Conservation (phyloP, 768 basidiomycete genomes). For the Panus rudis region DNA sequence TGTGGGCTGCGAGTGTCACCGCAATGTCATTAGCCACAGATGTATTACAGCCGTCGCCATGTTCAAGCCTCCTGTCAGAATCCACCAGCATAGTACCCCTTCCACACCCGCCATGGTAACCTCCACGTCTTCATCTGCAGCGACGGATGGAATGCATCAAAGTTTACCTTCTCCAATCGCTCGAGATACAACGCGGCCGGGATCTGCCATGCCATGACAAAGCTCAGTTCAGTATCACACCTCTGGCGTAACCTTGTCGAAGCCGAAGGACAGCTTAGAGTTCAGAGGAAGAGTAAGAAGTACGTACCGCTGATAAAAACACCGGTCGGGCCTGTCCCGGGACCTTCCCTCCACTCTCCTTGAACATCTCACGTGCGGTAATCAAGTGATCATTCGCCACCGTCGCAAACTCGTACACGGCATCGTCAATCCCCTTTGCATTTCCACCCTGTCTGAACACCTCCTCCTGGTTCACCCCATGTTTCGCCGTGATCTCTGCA, state of each 20-base stretch:
- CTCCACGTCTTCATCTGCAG: slow-evolving; percentile 68
- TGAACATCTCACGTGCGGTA: slow-evolving; percentile 67
- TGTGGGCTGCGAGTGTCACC: too few relatives aligned
- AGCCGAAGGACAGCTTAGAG: background rate
- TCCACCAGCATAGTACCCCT: slow-evolving; percentile 37
- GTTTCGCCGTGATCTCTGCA: slow-evolving; percentile 72
- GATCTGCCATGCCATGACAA: too few relatives aligned
- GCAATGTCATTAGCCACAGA: too few relatives aligned
- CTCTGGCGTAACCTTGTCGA: too few relatives aligned
- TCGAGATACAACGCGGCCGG: slow-evolving; percentile 59
- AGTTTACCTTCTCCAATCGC: slow-evolving; percentile 61
- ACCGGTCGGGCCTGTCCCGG: slow-evolving; percentile 59
- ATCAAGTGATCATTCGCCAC: slow-evolving; percentile 73
- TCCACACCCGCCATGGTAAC: slow-evolving; percentile 68
- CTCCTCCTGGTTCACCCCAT: slow-evolving; percentile 74
- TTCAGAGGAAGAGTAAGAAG: too few relatives aligned
- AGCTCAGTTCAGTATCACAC: too few relatives aligned
- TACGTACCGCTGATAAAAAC: slow-evolving; percentile 64
- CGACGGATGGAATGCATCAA: slow-evolving; percentile 62
- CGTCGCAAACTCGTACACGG: slow-evolving; percentile 78
- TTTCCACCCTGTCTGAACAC: slow-evolving; percentile 52
- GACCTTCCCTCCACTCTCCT: slow-evolving; percentile 43
- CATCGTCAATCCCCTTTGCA: slow-evolving; percentile 62
- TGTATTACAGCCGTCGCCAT: background rate
- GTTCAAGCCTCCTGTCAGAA: slow-evolving; percentile 18